phyloP scores from a whole-genome alignment of 108 stramenopile species.

The Parietichytrium sp. region DNA sequence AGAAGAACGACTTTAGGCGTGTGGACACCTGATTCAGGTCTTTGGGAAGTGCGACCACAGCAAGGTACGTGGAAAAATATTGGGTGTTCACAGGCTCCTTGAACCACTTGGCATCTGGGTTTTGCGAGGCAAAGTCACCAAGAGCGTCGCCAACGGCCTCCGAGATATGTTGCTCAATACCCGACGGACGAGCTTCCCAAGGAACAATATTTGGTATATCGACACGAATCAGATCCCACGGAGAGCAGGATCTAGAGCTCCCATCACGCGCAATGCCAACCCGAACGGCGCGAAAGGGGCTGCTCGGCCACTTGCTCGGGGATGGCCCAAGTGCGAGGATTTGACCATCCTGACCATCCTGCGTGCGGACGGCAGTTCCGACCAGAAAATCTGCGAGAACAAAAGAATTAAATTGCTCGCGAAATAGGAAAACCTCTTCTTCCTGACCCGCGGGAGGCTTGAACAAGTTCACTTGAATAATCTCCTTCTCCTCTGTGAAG shows the following conservation, averaged over 20 bases:
- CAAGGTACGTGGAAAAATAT: background rate
- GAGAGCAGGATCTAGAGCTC: too few relatives aligned
- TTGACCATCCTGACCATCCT: background rate
- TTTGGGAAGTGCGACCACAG: background rate
- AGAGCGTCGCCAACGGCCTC: background rate
- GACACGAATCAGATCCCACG: too few relatives aligned
- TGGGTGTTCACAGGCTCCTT: constrained; percentile 16
- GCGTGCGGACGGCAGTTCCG: background rate
- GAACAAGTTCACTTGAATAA: background rate
- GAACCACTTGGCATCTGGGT: background rate
- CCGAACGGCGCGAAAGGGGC: background rate
- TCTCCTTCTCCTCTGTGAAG: background rate
- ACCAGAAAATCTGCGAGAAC: background rate
- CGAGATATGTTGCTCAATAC: background rate
- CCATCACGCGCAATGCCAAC: background rate
- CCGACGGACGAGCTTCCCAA: too few relatives aligned
- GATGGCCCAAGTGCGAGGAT: background rate
- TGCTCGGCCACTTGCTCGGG: background rate
- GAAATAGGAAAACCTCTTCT: background rate
- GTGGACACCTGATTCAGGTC: background rate
- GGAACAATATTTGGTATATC: too few relatives aligned
- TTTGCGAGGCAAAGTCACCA: background rate
- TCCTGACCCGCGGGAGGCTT: background rate
- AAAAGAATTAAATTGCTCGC: background rate
- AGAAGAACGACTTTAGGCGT: background rate